Evolutionary conservation across 148 eudicot genomes (phyloP), one percentile per base, ranked within the genome.

Genomic region (Hydrangea macrophylla): DNA sequence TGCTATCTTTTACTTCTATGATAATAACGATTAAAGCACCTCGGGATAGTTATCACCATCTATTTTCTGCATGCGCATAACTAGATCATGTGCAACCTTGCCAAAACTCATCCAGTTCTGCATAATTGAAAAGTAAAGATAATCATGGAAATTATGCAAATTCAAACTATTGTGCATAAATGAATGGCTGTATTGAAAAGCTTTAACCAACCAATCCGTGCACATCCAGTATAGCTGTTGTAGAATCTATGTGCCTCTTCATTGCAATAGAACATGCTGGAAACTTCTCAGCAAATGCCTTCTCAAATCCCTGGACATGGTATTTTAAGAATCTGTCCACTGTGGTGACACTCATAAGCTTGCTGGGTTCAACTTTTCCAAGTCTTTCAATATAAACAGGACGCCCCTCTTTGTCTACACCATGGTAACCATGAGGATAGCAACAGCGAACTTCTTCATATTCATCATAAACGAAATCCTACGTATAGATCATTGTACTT

Each of bases 381-480:
- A 93, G 88, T 58, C 86, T 84, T 80, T 93, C 98, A 53, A 93
- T 88, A 76, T 93, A 93, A 68, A 93, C 83, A 39, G 98, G 98
- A 25, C 89, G 80, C 56, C 98, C 98, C 44, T 70, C 86, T 86
- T 76, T 90, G 76, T 93, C 98, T 70, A 88, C 87, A 58, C 98
- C 98, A 82, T 93, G 98, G 78, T 82, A 93, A 58, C 98, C 97
- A 76, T 93, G 98, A 60, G 98, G 98, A 79, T 93, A 93, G 73
- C 83, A 79, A 12, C 73, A 74, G 59, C 76, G 86, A 61, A 93
- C 97, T 68, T 83, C 88, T 73, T 83, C 95, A 56, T 65, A 75
- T 73, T 93, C 98, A 9, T 83, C 83, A 77, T 85, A 93, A 58
- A 67, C 72, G 60, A 88, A 93, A 55, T 93, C 97, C 98, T 93